These are phyloP conservation scores for Leccinum variabile DNA, from an alignment of 1,284 basidiomycete genomes.

Conservation along the genomic window DNA sequence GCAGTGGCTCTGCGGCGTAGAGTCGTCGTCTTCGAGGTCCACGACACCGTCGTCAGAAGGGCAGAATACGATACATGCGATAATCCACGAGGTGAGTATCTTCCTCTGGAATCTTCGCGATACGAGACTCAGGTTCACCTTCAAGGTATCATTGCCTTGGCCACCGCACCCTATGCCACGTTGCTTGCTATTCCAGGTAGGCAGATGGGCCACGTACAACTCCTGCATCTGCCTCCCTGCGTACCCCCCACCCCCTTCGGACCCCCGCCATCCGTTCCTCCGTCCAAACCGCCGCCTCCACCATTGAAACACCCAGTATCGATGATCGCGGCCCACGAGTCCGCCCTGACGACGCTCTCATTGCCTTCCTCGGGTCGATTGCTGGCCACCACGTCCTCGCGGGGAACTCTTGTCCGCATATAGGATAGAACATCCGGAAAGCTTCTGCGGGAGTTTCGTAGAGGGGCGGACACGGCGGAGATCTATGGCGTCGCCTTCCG, in stretches of 20 bases:
- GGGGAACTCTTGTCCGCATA: slow-evolving; percentile 86
- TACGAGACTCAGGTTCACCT: slow-evolving; percentile 7
- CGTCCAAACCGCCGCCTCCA: slow-evolving; percentile 52
- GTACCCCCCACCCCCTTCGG: slow-evolving; percentile 36
- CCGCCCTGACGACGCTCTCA: slow-evolving; percentile 76
- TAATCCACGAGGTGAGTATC: slow-evolving; percentile 75
- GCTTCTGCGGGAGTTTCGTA: slow-evolving; percentile 77
- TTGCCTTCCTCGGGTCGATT: slow-evolving; percentile 77
- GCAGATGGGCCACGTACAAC: slow-evolving; percentile 88
- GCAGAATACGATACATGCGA: slow-evolving; percentile 89
- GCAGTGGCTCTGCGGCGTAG: slow-evolving; percentile 80
- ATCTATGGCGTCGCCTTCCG: slow-evolving; percentile 87
- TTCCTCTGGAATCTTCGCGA: slow-evolving; percentile 7
- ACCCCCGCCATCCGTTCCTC: slow-evolving; percentile 35
- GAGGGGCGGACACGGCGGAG: slow-evolving; percentile 88
- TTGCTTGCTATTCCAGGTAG: slow-evolving; percentile 86
- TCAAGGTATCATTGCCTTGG: slow-evolving; percentile 80
- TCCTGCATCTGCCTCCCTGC: slow-evolving; percentile 85
- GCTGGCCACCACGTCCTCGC: slow-evolving; percentile 82
- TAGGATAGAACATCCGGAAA: slow-evolving; percentile 83
- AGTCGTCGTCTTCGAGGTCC: slow-evolving; percentile 79
- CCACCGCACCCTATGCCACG: slow-evolving; percentile 75
- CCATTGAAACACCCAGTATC: slow-evolving; percentile 66
- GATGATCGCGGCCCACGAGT: slow-evolving; percentile 86
- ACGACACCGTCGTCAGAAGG: slow-evolving; percentile 57